These are phyloP conservation scores for Cercospora janseana DNA, from an alignment of 2,329 filamentous ascomycete genomes.

Conservation along the genomic window DNA sequence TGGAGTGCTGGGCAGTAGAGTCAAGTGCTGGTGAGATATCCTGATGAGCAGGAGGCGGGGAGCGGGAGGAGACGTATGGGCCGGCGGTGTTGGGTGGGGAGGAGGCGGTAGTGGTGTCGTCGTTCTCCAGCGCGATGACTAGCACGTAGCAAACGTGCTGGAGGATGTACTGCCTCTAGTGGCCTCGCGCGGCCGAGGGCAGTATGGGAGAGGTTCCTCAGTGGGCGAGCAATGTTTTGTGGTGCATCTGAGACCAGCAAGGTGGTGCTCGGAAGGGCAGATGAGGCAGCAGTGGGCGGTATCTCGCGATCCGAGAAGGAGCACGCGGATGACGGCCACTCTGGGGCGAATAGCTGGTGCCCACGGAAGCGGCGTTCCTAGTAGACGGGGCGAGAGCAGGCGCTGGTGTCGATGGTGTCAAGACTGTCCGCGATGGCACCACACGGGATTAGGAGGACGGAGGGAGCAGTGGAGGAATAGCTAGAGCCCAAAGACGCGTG, in stretches of 20 bases:
- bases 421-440: background rate
- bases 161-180: conserved; percentile 18
- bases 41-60: conserved; percentile 17
- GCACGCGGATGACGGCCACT: conserved; percentile 3
- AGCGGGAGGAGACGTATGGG: conserved; percentile 31
- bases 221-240: background rate
- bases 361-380: background rate
- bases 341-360: background rate
- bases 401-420: background rate
- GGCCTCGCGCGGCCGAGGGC: conserved; percentile 26
- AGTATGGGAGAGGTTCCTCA: conserved; percentile 5
- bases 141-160: conserved; percentile 23
- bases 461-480: background rate
- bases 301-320: conserved; percentile 1
- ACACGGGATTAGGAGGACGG: background rate
- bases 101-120: conserved; percentile 22
- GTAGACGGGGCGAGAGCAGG: background rate
- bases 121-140: conserved; percentile 36
- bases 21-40: conserved; percentile 33
- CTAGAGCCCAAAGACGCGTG: conserved; percentile 9
- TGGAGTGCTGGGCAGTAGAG: conserved; percentile 35
- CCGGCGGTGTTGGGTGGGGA: conserved; percentile 36
- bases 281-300: conserved; percentile 1
- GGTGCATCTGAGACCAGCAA: conserved; percentile 8
- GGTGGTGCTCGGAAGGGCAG: background rate